A percentile compares a stretch with the other conserved stretches of the same genome.
These are phyloP conservation scores for Ophiostoma sp. DNA, from an alignment of 2,329 filamentous ascomycete species.

Conservation along the genomic window DNA sequence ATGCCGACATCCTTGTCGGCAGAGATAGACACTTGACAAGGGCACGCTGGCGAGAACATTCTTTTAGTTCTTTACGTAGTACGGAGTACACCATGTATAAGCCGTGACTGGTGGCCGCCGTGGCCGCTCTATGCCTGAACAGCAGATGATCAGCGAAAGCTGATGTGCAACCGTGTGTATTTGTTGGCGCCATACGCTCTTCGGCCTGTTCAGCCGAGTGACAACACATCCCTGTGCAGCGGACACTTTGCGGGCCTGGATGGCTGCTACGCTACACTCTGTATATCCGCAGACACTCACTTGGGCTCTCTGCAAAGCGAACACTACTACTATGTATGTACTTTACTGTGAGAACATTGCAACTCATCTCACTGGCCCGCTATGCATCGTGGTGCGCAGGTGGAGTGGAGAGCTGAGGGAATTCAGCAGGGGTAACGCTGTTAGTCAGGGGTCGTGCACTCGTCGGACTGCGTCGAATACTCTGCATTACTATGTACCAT, in stretches of 20 bases:
- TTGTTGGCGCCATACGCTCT: not conserved
- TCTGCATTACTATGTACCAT: too few species aligned
- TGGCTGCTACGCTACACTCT: too few species aligned
- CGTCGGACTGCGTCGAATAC: not conserved
- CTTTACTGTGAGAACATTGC: not conserved
- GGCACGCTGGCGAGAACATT: not conserved
- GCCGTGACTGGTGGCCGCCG: too few species aligned
- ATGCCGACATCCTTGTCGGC: not conserved
- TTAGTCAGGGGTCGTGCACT: not conserved
- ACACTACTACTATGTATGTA: not conserved
- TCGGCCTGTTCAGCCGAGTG: conserved; percentile 75
- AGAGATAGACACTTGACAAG: not conserved
- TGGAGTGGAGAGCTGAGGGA: not conserved
- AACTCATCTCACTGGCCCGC: not conserved
- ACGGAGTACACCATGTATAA: too few species aligned
- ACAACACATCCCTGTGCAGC: not conserved
- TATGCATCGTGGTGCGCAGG: not conserved
- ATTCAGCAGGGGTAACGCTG: not conserved
- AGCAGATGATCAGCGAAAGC: not conserved
- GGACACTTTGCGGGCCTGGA: not conserved
- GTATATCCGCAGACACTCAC: not conserved
- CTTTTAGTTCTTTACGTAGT: not conserved
- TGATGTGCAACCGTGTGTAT: not conserved
- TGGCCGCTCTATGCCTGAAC: not conserved
- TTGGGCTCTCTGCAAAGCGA: not conserved